A percentile compares a stretch with the other conserved stretches of the same genome.
These are phyloP conservation scores for Coemansia sp. DNA, from an alignment of 192 early-diverging fungal genomes.

Conservation along the genomic window DNA sequence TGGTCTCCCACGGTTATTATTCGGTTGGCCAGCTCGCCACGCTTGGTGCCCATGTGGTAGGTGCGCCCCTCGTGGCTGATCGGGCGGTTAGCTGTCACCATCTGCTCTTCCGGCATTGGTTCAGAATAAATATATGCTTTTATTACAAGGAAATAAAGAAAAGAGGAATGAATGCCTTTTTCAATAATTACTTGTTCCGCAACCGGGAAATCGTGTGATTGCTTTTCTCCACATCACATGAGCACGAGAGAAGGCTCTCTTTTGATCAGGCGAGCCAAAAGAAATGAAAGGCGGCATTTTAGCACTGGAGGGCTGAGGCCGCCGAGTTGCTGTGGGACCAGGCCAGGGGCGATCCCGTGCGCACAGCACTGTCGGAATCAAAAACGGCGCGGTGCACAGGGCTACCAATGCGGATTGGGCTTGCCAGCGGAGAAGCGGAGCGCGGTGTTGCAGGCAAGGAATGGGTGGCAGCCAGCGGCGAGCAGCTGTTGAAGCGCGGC, in stretches of 20 bases:
- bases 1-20: slow-evolving; percentile 87
- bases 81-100: slow-evolving; percentile 78
- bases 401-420: slow-evolving; percentile 38
- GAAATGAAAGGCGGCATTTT: neutral
- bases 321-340: slow-evolving; percentile 30
- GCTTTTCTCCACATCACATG: too few relatives aligned
- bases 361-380: slow-evolving; percentile 32
- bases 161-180: neutral
- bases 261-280: neutral
- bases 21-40: slow-evolving; percentile 82
- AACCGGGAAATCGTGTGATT: too few relatives aligned
- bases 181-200: neutral
- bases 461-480: neutral
- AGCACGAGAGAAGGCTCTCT: too few relatives aligned
- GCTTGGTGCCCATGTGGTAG: slow-evolving; percentile 77
- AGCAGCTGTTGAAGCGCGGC: neutral
- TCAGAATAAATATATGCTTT: neutral
- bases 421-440: slow-evolving; percentile 6
- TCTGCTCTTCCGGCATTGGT: slow-evolving; percentile 28
- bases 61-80: slow-evolving; percentile 69
- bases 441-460: neutral
- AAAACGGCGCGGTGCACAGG: slow-evolving; percentile 28
- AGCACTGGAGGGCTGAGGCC: slow-evolving; percentile 33
- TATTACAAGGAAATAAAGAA: neutral
- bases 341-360: slow-evolving; percentile 41